These are phyloP conservation scores for Yamadazyma dendronema DNA, from an alignment of 1,139 yeast genomes.

Conservation along the genomic window DNA sequence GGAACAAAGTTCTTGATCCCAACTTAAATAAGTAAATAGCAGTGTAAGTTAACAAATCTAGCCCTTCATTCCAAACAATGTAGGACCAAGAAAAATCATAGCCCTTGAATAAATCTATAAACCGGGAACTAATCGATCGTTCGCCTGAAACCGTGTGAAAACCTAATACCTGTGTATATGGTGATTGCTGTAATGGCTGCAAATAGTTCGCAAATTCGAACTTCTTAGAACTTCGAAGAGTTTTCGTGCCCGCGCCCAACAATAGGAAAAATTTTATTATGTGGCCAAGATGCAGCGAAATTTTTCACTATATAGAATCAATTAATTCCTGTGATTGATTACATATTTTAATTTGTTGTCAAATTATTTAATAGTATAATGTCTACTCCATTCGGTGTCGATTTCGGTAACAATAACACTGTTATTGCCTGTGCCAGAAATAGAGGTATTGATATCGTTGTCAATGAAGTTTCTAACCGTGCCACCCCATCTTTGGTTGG, in stretches of 20 bases:
- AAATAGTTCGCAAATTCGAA: not conserved
- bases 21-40: too few species aligned
- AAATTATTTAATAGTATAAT: slow-evolving; percentile 16
- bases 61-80: too few species aligned
- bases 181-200: slow-evolving; percentile 1
- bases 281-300: slow-evolving; percentile 7
- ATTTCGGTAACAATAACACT: slow-evolving; percentile 92
- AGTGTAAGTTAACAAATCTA: too few species aligned
- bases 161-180: not conserved
- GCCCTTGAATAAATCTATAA: too few species aligned
- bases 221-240: slow-evolving; percentile 7
- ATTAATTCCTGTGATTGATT: not conserved
- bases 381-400: slow-evolving; percentile 94
- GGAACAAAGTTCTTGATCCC: slow-evolving; percentile 31
- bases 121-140: too few species aligned
- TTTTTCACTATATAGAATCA: slow-evolving; percentile 5
- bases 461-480: slow-evolving; percentile 98
- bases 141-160: too few species aligned
- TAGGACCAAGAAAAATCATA: too few species aligned
- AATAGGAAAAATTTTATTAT: slow-evolving; percentile 12
- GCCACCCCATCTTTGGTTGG: slow-evolving; percentile 94
- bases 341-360: not conserved
- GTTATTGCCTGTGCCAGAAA: slow-evolving; percentile 97
- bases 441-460: slow-evolving; percentile 97
- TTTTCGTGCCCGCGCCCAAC: slow-evolving; percentile 4